A percentile compares a stretch with the other conserved stretches of the same genome.
These are phyloP conservation scores for Ensete glaucum DNA, from an alignment of 176 grass and related monocot species.

Conservation along the genomic window DNA sequence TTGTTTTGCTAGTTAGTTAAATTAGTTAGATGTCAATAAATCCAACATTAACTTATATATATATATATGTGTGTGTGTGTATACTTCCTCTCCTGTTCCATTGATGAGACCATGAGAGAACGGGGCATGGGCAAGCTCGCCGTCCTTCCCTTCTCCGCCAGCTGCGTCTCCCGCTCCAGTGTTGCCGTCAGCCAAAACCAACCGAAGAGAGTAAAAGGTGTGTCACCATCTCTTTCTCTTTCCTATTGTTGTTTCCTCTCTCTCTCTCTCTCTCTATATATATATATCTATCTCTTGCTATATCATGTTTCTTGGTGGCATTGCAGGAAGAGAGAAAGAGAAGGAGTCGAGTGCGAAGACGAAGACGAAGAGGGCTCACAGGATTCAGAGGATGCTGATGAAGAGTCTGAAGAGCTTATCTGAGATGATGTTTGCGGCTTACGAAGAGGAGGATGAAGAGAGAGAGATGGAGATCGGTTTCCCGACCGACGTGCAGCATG, in stretches of 20 bases:
- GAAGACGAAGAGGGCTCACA: slow-evolving; percentile 8
- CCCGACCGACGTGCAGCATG: slow-evolving; percentile 61
- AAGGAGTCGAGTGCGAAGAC: background rate
- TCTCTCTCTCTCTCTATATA: too few species aligned
- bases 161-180: background rate
- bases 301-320: background rate
- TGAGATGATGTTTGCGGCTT: slow-evolving; percentile 39
- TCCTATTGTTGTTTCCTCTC: background rate
- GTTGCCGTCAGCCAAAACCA: background rate
- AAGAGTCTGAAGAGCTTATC: slow-evolving; percentile 69
- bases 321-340: background rate
- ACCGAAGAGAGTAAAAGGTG: background rate
- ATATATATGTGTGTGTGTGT: too few species aligned
- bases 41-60: too few species aligned
- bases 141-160: slow-evolving; percentile 2
- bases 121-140: background rate
- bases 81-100: background rate
- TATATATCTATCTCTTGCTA: background rate
- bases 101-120: slow-evolving; percentile 1
- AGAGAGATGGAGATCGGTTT: slow-evolving; percentile 51
- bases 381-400: slow-evolving; percentile 52
- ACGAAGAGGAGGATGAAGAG: slow-evolving; percentile 12
- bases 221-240: background rate
- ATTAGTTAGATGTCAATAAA: too few species aligned
- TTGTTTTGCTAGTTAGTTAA: too few species aligned